A percentile compares a stretch with the other conserved stretches of the same genome.
Evolutionary conservation across 257 asterid species (phyloP).

Genomic region (Solanum verrucosum): DNA sequence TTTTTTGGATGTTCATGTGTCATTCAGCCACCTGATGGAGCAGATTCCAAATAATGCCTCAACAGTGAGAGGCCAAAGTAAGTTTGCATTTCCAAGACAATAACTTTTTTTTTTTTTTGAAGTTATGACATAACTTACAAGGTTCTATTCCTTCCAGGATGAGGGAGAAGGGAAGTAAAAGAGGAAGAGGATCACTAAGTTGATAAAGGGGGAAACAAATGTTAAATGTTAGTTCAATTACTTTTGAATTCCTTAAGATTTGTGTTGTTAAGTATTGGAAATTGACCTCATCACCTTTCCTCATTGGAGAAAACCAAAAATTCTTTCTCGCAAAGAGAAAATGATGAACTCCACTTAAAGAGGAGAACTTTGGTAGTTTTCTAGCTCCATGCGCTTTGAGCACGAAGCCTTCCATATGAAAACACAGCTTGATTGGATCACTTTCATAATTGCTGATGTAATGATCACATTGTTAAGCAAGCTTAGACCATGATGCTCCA

Average conservation of each 20-base stretch:
- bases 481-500: neutral
- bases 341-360: neutral
- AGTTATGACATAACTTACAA: neutral
- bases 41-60: neutral
- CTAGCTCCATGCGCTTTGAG: neutral
- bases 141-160: neutral
- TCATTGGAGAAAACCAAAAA: neutral
- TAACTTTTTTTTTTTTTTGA: neutral
- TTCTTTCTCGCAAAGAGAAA: neutral
- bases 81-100: neutral
- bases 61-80: neutral
- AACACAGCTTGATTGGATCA: neutral
- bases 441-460: neutral
- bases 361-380: neutral
- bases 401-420: neutral
- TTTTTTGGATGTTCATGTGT: neutral
- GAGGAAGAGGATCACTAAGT: neutral
- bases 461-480: neutral
- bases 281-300: neutral
- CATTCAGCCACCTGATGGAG: neutral
- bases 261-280: neutral
- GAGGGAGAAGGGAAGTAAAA: neutral
- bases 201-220: neutral
- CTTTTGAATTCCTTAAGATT: neutral
- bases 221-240: neutral